phyloP scores from a whole-genome alignment of 2,329 filamentous ascomycete species.

The Coniochaeta prunicola region DNA sequence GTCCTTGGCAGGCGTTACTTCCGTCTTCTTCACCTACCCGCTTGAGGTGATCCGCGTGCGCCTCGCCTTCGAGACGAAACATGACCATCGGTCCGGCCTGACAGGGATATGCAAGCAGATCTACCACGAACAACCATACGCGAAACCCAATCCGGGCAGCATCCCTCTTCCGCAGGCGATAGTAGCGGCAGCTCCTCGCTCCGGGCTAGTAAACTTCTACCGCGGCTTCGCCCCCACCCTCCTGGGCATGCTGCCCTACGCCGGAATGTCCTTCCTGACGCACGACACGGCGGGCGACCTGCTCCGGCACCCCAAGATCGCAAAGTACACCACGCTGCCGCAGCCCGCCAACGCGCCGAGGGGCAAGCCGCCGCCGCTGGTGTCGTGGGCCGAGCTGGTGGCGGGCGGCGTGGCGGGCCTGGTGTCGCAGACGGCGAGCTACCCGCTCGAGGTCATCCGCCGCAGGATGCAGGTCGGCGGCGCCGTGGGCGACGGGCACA shows the following conservation, averaged over 20 bases:
- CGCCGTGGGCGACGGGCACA: conserved; percentile 82
- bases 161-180: conserved; percentile 34
- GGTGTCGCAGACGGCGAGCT: conserved; percentile 85
- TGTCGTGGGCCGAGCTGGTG: conserved; percentile 78
- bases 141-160: conserved; percentile 25
- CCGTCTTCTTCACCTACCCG: conserved; percentile 94
- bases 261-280: conserved; percentile 89
- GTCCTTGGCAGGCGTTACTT: conserved; percentile 73
- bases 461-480: conserved; percentile 95
- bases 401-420: conserved; percentile 82
- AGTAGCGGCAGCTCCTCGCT: conserved; percentile 42
- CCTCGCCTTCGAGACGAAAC: conserved; percentile 87
- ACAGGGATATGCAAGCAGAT: conserved; percentile 76
- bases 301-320: conserved; percentile 61
- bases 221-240: conserved; percentile 86
- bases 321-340: conserved; percentile 68
- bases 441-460: conserved; percentile 87
- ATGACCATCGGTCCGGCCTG: conserved; percentile 61
- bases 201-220: conserved; percentile 85
- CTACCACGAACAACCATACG: conserved; percentile 64
- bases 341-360: conserved; percentile 43
- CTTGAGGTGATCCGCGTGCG: conserved; percentile 89
- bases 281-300: conserved; percentile 87
- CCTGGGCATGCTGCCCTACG: conserved; percentile 93
- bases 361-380: conserved; percentile 64